Base-by-base conservation (phyloP, 495 filamentous ascomycete species). In the Lasiosphaeris hirsuta region DNA sequence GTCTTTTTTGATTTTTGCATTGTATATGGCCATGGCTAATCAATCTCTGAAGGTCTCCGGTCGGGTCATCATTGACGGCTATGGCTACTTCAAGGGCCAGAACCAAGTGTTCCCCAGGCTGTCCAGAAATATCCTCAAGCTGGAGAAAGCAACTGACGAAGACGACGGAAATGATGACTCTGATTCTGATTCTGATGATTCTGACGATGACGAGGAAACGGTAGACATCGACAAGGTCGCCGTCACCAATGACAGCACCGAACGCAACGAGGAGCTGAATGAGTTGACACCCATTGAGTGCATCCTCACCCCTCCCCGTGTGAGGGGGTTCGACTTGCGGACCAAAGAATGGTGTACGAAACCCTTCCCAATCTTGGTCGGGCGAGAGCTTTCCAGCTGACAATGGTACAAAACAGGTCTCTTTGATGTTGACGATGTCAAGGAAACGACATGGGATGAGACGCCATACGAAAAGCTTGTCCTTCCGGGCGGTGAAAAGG, bases 381-480 rank as follows among this genome's bases (percentile, higher is more conserved):
- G 10, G 9, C n/a, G 9, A 45, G 14, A 14, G 15, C 42, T 45
- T 9, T 8, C 9, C 8, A 18, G 15, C 42, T 45, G 42, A 45
- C 11, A 45, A 18, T 45, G 11, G n/a, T n/a, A n/a, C n/a, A n/a
- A n/a, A 10, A 9, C 13, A 45, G 42, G 42, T 8, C 11, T 51
- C 49, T 38, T 62, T 11, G 19, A 34, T 15, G 54, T 62, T 3
- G 37, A 61, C 47, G 34, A 43, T 5, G 23, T 74, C 10, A 18
- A 49, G 9, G 56, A 60, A 10, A 75, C 80, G 18, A 57, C 59
- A 6, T 84, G 76, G 75, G 70, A 82, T 37, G 55, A 71, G 1
- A 61, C 69, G 3, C 78, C 76, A 6, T 84, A 83, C 56, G 70
- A 77, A 6, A 71, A 72, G 1, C 66, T 85, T 1, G 77, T 83